Evolutionary conservation across 805 yeast species (phyloP), one percentile per base, ranked within the genome.

Genomic region (Candida ipomoeae): DNA sequence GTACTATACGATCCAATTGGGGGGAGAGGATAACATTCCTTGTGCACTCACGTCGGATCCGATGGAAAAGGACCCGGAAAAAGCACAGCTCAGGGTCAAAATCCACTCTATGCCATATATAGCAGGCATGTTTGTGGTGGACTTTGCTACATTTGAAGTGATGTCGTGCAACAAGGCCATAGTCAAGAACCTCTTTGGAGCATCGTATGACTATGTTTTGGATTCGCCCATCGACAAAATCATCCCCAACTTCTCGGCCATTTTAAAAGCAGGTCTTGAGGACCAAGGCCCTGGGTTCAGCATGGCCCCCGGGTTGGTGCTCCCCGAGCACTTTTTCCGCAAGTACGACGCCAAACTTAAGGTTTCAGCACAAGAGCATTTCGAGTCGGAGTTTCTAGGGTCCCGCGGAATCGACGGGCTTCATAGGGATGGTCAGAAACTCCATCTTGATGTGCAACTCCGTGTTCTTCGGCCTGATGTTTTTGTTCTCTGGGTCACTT

Each of bases 251-350:
- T 89, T 89, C 60, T 62, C 77, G 2, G 65, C 67, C 3, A 68
- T 81, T 18, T 62, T 83, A 45, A 63, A 67, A 1, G 55, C 62
- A 18, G 82, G 84, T 1, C 50, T 66, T 13, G 65, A 64, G 2
- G 64, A 62, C 29, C 62, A 62, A 38, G 44, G 52, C 5, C 61
- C 62, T 7, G 56, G 53, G 0, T 54, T 62, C 31, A 56, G 60
- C 18, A 48, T 69, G 21, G 63, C 60, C 6, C 80, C 85, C 0
- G 97, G 97, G 1, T 68, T 88, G 46, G 96, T 91, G 0, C 70
- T 91, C 11, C 96, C 97, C 0, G 98, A 91, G 65, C 97, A 90
- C 67, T 85, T 87, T 63, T 90, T 92, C 69, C 78, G 97, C 54
- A 83, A 84, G 56, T 75, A 82, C 48, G 74, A 76, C 50, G 83